A percentile compares a stretch with the other conserved stretches of the same genome.
Evolutionary conservation across 73 alveolate species (phyloP).

Genomic region (Paramecium caudatum): DNA sequence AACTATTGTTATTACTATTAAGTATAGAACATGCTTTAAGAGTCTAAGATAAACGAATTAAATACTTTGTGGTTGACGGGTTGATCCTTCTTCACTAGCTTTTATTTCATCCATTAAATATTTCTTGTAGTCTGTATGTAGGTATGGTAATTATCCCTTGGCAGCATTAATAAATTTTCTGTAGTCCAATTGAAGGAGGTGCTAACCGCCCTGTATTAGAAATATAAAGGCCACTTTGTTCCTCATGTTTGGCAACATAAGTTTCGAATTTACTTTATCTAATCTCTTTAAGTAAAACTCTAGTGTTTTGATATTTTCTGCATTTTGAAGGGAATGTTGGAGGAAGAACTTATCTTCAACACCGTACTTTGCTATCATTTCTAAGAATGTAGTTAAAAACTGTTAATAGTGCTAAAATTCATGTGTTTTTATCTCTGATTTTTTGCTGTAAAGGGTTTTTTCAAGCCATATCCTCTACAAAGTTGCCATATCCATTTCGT

Average conservation of each 20-base stretch:
- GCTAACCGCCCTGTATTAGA: conserved; percentile 5
- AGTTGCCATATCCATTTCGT: conserved; percentile 31
- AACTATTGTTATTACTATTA: background rate
- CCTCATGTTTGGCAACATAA: background rate
- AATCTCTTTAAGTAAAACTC: conserved; percentile 14
- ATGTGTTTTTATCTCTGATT: background rate
- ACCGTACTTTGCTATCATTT: conserved; percentile 23
- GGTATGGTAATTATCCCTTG: background rate
- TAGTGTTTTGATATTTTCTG: background rate
- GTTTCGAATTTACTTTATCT: conserved; percentile 36
- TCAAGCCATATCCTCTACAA: conserved; percentile 8
- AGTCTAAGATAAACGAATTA: no score
- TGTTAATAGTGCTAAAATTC: conserved; percentile 13
- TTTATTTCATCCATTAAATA: background rate
- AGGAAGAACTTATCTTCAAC: background rate
- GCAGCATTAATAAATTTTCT: conserved; percentile 54
- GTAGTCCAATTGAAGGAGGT: background rate
- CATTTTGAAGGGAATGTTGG: background rate
- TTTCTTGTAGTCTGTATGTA: conserved; percentile 28
- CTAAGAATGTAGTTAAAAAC: conserved; percentile 15
- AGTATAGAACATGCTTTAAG: conserved; percentile 13
- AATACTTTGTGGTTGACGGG: background rate
- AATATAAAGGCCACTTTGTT: conserved; percentile 10
- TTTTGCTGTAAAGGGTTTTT: conserved; percentile 37
- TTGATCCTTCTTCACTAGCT: background rate